Evolutionary conservation across 371 early-diverging fungal species (phyloP).

Genomic region (Syncephalastrum sp.): DNA sequence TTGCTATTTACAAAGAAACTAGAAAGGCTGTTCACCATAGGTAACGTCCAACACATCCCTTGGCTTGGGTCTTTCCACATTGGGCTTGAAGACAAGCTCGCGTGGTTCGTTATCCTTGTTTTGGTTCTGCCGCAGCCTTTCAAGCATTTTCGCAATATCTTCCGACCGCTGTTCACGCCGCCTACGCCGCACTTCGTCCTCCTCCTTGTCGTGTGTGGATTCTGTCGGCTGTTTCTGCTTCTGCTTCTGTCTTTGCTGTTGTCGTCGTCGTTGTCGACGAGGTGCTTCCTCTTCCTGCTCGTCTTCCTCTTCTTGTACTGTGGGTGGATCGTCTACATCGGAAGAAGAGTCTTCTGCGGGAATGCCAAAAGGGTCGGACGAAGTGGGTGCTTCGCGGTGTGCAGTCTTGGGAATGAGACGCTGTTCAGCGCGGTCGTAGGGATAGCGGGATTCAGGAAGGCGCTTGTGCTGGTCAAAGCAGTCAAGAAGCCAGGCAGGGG

Average conservation of each 20-base stretch:
- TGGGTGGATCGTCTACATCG: not conserved
- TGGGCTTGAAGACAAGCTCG: too few relatives aligned
- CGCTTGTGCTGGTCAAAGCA: conserved; percentile 13
- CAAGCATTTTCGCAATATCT: conserved; percentile 10
- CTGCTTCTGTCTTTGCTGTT: too few relatives aligned
- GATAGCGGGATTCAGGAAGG: conserved; percentile 13
- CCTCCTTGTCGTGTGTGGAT: not conserved
- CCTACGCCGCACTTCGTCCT: conserved; percentile 1
- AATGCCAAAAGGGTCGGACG: too few relatives aligned
- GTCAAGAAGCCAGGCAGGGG: conserved; percentile 11
- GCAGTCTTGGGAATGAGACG: not conserved
- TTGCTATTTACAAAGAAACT: too few relatives aligned
- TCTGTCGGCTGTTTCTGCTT: too few relatives aligned
- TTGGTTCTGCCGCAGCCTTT: too few relatives aligned
- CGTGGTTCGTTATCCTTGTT: too few relatives aligned
- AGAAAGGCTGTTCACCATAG: too few relatives aligned
- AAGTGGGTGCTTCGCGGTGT: too few relatives aligned
- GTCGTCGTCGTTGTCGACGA: not conserved
- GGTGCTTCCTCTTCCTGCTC: not conserved
- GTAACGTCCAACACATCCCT: too few relatives aligned
- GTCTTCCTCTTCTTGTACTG: not conserved
- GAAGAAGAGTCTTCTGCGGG: too few relatives aligned
- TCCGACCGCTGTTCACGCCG: conserved; percentile 9
- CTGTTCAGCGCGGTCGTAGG: conserved; percentile 9
- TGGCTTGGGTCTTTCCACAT: too few relatives aligned